Percentiles rank a stretch among this genome's conserved stretches.
Conservation (phyloP, 1,284 basidiomycete genomes). For the Trichosporon sp. region DNA sequence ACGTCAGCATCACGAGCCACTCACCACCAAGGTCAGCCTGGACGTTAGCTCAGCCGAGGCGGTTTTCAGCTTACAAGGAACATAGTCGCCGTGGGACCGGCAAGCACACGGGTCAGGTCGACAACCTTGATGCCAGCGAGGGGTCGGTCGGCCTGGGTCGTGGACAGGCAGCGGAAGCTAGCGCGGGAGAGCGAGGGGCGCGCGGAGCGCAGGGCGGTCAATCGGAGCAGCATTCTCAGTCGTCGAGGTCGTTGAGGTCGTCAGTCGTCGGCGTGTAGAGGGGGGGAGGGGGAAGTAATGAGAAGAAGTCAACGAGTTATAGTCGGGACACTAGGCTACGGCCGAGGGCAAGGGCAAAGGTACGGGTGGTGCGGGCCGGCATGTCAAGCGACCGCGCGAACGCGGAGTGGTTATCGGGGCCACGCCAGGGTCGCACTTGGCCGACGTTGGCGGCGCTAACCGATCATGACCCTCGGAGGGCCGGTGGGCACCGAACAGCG, state of each 20-base stretch:
- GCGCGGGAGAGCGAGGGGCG: not conserved
- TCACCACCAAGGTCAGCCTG: conserved; percentile 44
- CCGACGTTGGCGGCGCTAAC: conserved; percentile 17
- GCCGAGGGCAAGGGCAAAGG: too few relatives aligned
- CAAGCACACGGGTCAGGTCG: conserved; percentile 84
- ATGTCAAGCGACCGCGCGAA: too few relatives aligned
- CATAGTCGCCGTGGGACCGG: conserved; percentile 88
- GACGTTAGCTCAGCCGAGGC: conserved; percentile 22
- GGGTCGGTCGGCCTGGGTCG: conserved; percentile 61
- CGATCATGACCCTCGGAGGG: not conserved
- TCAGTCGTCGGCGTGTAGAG: too few relatives aligned
- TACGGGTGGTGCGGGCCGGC: too few relatives aligned
- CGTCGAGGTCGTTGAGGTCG: too few relatives aligned
- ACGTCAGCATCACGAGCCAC: not conserved
- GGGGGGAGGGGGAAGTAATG: too few relatives aligned
- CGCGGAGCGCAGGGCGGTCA: not conserved
- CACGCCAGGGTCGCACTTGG: not conserved
- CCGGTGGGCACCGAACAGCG: conserved; percentile 5
- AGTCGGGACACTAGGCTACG: not conserved
- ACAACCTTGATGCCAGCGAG: conserved; percentile 76
- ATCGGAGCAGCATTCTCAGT: conserved; percentile 1
- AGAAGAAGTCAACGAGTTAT: not conserved
- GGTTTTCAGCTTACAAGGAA: conserved; percentile 69
- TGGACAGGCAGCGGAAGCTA: conserved; percentile 60
- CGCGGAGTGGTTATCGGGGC: too few relatives aligned